Evolutionary conservation across 805 yeast species (phyloP), one percentile per base, ranked within the genome.

Genomic region (Kluyveromyces dobzhanskii): DNA sequence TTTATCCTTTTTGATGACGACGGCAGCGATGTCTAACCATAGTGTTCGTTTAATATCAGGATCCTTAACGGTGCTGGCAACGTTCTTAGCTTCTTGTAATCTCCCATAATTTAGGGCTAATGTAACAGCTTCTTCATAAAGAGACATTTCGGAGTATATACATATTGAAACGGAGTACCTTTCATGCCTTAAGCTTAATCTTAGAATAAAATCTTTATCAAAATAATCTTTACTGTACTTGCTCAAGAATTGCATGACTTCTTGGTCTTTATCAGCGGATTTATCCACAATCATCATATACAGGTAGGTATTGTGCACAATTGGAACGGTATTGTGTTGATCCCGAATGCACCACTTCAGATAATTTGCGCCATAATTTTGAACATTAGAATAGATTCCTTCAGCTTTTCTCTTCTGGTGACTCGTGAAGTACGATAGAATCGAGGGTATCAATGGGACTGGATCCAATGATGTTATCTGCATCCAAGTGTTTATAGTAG

Each of bases 401-500:
- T 28, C 32, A 8, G 27, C 32, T 13, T 25, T 6, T 9, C 29
- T 27, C 13, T 37, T 41, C 32, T 51, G 54, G 26, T 62, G 62
- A 35, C 65, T 69, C 29, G 76, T 72, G 50, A 79, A 78, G 59
- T 82, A 86, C 0, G 78, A 71, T 44, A 87, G 57, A 10, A 90
- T 64, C 0, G 96, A 78, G 2, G 96, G 94, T 2, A 92, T 58
- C 17, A 92, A 65, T 43, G 70, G 75, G 11, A 72, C 70, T 35
- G 81, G 79, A 42, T 83, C 75, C 3, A 90, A 46, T 6, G 54
- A 50, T 18, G 61, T 62, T 0, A 67, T 51, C 37, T 66, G 70
- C 51, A 84, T 71, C 97, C 97, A 92, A 0, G 84, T 69, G 37
- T 80, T 81, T 2, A 85, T 76, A 0, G 95, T 85, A 10, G 69